phyloP scores from a whole-genome alignment of 352 stramenopile genomes.

The Aphanomyces invadans region DNA sequence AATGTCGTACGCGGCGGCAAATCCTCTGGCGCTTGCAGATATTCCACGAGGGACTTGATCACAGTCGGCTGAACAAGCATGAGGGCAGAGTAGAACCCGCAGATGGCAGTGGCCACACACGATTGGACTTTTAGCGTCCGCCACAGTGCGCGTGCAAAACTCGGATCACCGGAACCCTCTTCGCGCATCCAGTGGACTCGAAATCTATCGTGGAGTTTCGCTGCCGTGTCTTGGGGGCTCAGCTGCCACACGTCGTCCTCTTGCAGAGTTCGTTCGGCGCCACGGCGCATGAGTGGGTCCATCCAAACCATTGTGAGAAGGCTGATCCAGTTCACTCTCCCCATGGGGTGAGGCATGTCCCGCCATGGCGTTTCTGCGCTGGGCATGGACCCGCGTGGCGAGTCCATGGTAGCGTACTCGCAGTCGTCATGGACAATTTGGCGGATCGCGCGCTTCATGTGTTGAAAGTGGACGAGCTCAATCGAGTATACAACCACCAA shows the following conservation, averaged over 20 bases:
- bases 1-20: slow-evolving; percentile 32
- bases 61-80: slow-evolving; percentile 44
- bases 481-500: too few species aligned
- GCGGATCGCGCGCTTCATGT: too few species aligned
- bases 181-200: slow-evolving; percentile 34
- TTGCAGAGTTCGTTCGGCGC: slow-evolving; percentile 33
- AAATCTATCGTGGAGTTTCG: slow-evolving; percentile 38
- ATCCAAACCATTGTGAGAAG: slow-evolving; percentile 46
- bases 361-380: neutral
- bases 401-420: slow-evolving; percentile 24
- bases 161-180: slow-evolving; percentile 18
- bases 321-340: neutral
- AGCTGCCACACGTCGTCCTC: slow-evolving; percentile 41
- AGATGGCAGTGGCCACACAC: slow-evolving; percentile 29
- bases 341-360: neutral
- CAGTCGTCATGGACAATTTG: slow-evolving; percentile 70
- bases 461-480: too few species aligned
- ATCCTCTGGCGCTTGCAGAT: slow-evolving; percentile 26
- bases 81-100: slow-evolving; percentile 33
- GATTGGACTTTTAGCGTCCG: slow-evolving; percentile 36
- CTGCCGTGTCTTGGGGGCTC: slow-evolving; percentile 35
- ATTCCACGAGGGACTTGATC: slow-evolving; percentile 51
- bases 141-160: slow-evolving; percentile 47
- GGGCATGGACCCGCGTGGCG: neutral
- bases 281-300: slow-evolving; percentile 36